Evolutionary conservation across 768 basidiomycete genomes (phyloP), one percentile per base, ranked within the genome.

Genomic region (Kwoniella shandongensis): DNA sequence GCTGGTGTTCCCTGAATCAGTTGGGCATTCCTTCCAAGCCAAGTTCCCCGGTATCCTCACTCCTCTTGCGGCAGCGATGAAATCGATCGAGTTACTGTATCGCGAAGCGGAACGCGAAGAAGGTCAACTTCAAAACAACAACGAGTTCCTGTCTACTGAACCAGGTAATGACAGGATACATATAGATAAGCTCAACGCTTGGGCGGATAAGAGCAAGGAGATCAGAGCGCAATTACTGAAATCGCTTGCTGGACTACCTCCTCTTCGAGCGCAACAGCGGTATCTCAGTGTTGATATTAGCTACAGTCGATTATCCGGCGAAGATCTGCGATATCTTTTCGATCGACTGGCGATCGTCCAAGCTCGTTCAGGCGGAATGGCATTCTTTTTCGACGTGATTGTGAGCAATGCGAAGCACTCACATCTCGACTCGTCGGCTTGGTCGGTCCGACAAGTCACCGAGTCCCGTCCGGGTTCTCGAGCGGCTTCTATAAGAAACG

Each of bases 331-430:
- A n/a, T 62, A 63, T 13, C 32, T 76, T 2, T 69, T 69, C 41
- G 57, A 71, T 20, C 55, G 45, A 0, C 54, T 71, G n/a, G 69
- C 65, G 13, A 29, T 53, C 0, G 53, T 72, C 1, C 74, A 74
- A 56, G 54, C 67, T 27, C 62, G 74, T 12, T 70, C 69, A 3
- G 61, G 64, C 15, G 74, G 74, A 5, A 42, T 74, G 46, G 65
- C 67, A 1, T 70, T 74, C 48, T 76, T 74, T 53, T 76, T 74
- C 58, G 74, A 76, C 40, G 69, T 76, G 11, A 57, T 76, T 32
- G 59, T 69, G 23, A 63, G 42, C 20, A 74, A 70, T 48, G 63
- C 68, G 22, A 32, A 56, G 32, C 72, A 73, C 50, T 49, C 60
- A 1, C 74, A 76, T 50, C 52, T 76, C 18, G 69, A 76, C 52